Base-by-base conservation (phyloP, 2,329 filamentous ascomycete genomes). In the Calonectria hawksworthii region DNA sequence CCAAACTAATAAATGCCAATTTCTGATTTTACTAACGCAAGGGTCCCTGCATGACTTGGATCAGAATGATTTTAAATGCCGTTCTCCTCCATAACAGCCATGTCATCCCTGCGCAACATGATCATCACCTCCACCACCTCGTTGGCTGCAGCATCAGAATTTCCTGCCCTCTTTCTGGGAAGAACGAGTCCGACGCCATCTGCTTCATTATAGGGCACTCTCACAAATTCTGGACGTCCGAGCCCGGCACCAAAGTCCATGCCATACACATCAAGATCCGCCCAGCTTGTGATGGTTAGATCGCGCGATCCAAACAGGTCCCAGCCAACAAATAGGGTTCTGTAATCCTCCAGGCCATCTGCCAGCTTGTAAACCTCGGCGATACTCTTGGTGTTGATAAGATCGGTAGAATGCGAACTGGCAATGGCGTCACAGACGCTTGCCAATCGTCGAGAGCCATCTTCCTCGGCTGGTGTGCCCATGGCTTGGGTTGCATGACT, bases 281-380 rank as follows among this genome's bases (percentile, higher is more conserved):
- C 71, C 74, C 74, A 74, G 21, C 67, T 74, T 5, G 68, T 71
- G 14, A 75, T 70, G 3, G 74, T 72, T 10, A 75, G 32, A n/a
- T 75, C 68, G 16, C 54, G 52, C 6, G 52, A 65, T 2, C 47
- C 44, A 23, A 75, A 74, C 0, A 74, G 54, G 8, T 74, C 71
- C 74, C 71, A 75, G 30, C 71, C 74, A 10, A 73, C 67, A 18
- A 75, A 75, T 4, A 75, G 32, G 23, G 54, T 41, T 3, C 68
- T 44, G n/a, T 71, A 75, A 23, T 75, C 68, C 8, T 32, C 32
- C 13, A 68, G 14, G 8, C 41, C 18, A 13, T 28, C 34, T 7
- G 28, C 56, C 8, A 75, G 47, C 23, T 34, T 68, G 54, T 30
- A 74, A 16, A 75, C 64, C 34, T 75, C 50, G 38, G 71, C 71